phyloP scores from a whole-genome alignment of 2,329 filamentous ascomycete genomes.

The Dactylellina drechsleri region DNA sequence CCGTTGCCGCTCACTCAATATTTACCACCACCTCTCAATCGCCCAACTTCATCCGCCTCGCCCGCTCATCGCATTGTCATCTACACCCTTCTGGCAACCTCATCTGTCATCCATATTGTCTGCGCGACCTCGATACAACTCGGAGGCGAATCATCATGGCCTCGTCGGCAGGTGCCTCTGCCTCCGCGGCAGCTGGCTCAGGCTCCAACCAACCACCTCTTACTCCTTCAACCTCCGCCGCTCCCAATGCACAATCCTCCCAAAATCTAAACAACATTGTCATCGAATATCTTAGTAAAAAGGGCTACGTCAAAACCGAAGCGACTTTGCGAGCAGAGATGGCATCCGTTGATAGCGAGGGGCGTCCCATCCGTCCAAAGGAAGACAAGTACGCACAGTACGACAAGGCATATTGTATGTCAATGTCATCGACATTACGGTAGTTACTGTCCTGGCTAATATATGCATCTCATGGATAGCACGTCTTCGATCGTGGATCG shows the following conservation, averaged over 20 bases:
- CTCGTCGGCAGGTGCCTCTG: conserved; percentile 24
- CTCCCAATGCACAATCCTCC: conserved; percentile 6
- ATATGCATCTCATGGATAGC: conserved; percentile 62
- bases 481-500: conserved; percentile 81
- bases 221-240: conserved; percentile 11
- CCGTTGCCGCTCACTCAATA: not conserved
- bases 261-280: conserved; percentile 64
- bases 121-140: too few species aligned
- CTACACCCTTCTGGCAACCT: too few species aligned
- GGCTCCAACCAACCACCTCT: conserved; percentile 16
- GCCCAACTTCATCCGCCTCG: too few species aligned
- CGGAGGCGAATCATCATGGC: conserved; percentile 10
- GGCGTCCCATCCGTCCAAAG: conserved; percentile 74
- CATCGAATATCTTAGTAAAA: conserved; percentile 94
- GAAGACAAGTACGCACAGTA: conserved; percentile 80
- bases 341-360: conserved; percentile 81
- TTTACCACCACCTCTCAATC: not conserved
- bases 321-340: conserved; percentile 92
- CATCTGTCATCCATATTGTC: too few species aligned
- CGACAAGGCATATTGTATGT: conserved; percentile 72
- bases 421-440: not conserved
- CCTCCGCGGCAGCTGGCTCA: conserved; percentile 26
- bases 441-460: not conserved
- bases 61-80: too few species aligned
- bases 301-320: conserved; percentile 92